These are phyloP conservation scores for Rhodotorula graminis DNA, from an alignment of 768 basidiomycete genomes.

Conservation along the genomic window DNA sequence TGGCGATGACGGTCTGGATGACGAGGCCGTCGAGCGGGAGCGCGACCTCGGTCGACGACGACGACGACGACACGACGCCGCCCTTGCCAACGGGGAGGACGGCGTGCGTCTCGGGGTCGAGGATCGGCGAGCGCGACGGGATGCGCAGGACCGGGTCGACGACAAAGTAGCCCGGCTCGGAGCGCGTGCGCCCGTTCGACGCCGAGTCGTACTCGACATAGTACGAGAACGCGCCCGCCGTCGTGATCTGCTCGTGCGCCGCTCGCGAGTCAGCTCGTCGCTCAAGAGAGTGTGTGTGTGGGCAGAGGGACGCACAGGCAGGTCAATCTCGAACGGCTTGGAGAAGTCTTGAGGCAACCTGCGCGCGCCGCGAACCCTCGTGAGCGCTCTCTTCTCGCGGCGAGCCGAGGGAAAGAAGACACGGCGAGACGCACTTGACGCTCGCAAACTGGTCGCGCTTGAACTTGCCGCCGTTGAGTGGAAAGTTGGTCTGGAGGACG, in stretches of 20 bases:
- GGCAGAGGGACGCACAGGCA: constrained; percentile 52
- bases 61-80: constrained; percentile 49
- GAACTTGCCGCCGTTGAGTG: constrained; percentile 84
- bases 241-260: constrained; percentile 58
- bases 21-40: constrained; percentile 82
- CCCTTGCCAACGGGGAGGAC: constrained; percentile 56
- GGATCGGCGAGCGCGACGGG: constrained; percentile 68
- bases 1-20: constrained; percentile 85
- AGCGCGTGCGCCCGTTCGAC: constrained; percentile 61
- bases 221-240: constrained; percentile 91
- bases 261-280: neutral
- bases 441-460: constrained; percentile 67
- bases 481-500: constrained; percentile 92
- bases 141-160: constrained; percentile 81
- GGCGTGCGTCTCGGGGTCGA: constrained; percentile 51
- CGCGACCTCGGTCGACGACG: constrained; percentile 54
- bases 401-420: fast-evolving
- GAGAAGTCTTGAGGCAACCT: constrained; percentile 82
- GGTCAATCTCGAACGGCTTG: constrained; percentile 85
- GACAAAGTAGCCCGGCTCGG: constrained; percentile 86
- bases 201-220: constrained; percentile 76
- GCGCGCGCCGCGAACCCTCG: neutral
- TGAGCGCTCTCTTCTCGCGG: neutral
- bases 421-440: constrained; percentile 59
- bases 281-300: no score